phyloP scores from a whole-genome alignment of 2,329 filamentous ascomycete species.

The Colletotrichum melonis region DNA sequence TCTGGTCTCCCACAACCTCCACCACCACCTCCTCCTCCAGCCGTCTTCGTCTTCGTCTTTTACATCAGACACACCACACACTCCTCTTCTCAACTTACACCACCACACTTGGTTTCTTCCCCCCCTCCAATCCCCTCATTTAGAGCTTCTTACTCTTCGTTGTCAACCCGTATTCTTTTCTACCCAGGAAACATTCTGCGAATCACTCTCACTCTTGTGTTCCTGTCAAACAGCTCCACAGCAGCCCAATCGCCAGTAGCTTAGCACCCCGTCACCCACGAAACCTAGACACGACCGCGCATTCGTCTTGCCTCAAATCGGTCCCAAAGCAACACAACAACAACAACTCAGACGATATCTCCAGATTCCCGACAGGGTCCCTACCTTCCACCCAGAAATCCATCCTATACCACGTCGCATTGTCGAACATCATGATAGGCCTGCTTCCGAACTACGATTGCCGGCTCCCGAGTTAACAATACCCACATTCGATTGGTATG shows the following conservation, averaged over 20 bases:
- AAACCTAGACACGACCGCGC: slow-evolving; percentile 30
- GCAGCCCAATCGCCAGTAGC: slow-evolving; percentile 28
- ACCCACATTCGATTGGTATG: slow-evolving; percentile 35
- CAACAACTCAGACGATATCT: background rate
- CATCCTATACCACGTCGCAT: slow-evolving; percentile 32
- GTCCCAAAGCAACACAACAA: background rate
- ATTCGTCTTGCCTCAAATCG: slow-evolving; percentile 7
- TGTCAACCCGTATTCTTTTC: slow-evolving; percentile 1
- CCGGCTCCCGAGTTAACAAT: slow-evolving; percentile 36
- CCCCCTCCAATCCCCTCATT: slow-evolving; percentile 31
- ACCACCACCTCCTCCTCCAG: slow-evolving; percentile 8
- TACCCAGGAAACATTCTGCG: slow-evolving; percentile 16
- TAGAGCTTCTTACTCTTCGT: slow-evolving; percentile 26
- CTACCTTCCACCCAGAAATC: slow-evolving; percentile 11
- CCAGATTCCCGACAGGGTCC: slow-evolving; percentile 14
- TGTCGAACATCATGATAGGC: slow-evolving; percentile 36
- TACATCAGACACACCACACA: slow-evolving; percentile 33
- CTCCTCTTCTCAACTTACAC: slow-evolving; percentile 19
- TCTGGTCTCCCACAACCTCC: slow-evolving; percentile 31
- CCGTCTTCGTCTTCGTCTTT: slow-evolving; percentile 33
- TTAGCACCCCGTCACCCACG: slow-evolving; percentile 21
- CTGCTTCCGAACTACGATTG: slow-evolving; percentile 31
- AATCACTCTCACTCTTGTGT: slow-evolving; percentile 22
- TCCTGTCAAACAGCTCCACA: slow-evolving; percentile 26
- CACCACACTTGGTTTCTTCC: slow-evolving; percentile 8